Conservation (phyloP, 495 filamentous ascomycete species). For the Neurospora sp. region DNA sequence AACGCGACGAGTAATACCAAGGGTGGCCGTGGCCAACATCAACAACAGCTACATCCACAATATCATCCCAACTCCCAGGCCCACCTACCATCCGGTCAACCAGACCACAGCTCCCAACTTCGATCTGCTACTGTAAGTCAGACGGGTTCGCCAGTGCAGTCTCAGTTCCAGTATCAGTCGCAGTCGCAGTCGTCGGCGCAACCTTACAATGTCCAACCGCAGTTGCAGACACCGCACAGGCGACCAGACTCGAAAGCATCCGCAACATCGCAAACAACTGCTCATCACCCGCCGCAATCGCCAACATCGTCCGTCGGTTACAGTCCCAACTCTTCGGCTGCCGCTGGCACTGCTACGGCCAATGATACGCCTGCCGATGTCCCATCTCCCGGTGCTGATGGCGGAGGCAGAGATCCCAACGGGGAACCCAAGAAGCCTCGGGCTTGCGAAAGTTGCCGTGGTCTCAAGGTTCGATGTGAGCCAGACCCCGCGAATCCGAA, state of each 20-base stretch:
- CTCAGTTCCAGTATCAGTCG: not conserved
- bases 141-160: not conserved
- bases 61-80: not conserved
- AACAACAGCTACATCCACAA: not conserved
- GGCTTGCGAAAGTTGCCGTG: constrained; percentile 89
- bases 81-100: not conserved
- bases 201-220: not conserved
- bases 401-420: constrained; percentile 26
- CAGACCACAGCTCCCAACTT: not conserved
- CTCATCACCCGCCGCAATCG: not conserved
- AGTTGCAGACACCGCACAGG: not conserved
- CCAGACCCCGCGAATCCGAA: constrained; percentile 52
- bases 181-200: not conserved
- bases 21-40: not conserved
- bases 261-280: not conserved
- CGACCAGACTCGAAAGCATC: not conserved
- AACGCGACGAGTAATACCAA: not conserved
- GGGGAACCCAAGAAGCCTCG: constrained; percentile 65
- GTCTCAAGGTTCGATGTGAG: constrained; percentile 85
- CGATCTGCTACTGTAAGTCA: not conserved
- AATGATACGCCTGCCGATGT: not conserved
- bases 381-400: constrained; percentile 5
- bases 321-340: not conserved
- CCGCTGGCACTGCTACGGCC: not conserved
- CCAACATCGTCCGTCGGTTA: not conserved